Conservation (phyloP, 2,329 filamentous ascomycete genomes). For the Ascocoryne sarcoides region DNA sequence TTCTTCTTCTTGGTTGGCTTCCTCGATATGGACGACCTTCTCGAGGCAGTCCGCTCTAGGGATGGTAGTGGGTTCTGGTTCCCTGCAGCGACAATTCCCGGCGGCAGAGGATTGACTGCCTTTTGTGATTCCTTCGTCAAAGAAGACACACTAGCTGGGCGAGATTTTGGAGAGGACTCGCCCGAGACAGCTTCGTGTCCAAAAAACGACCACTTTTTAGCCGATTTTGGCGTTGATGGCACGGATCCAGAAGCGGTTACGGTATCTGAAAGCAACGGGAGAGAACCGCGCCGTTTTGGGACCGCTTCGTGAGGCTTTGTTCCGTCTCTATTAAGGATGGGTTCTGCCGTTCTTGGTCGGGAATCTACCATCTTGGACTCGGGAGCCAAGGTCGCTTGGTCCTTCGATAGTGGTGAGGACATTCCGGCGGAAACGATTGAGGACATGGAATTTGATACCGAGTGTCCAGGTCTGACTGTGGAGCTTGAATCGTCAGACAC, state of each 20-base stretch:
- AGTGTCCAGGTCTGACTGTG: conserved; percentile 58
- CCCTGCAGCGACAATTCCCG: background rate
- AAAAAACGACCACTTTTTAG: conserved; percentile 29
- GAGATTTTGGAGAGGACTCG: conserved; percentile 38
- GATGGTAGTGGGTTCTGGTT: conserved; percentile 19
- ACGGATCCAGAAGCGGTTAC: conserved; percentile 19
- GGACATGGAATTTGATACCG: conserved; percentile 69
- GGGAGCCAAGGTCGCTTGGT: conserved; percentile 28
- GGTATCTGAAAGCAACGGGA: conserved; percentile 41
- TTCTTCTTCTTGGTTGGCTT: conserved; percentile 49
- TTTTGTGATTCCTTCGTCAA: conserved; percentile 32
- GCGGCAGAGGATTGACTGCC: conserved; percentile 5
- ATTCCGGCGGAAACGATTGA: conserved; percentile 62
- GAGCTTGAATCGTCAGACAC: conserved; percentile 79
- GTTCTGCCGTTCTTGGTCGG: conserved; percentile 62
- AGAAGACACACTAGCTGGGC: conserved; percentile 35
- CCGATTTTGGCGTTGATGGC: conserved; percentile 26
- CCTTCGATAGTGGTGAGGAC: conserved; percentile 30
- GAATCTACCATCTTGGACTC: conserved; percentile 36
- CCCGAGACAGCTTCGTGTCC: conserved; percentile 24
- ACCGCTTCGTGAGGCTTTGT: conserved; percentile 31
- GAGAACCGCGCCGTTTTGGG: conserved; percentile 45
- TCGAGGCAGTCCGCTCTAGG: conserved; percentile 18
- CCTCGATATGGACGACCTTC: conserved; percentile 23
- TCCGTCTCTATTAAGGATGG: conserved; percentile 44